Evolutionary conservation across 169 alveolate species (phyloP).

Genomic region (Ichthyophthirius multifiliis): DNA sequence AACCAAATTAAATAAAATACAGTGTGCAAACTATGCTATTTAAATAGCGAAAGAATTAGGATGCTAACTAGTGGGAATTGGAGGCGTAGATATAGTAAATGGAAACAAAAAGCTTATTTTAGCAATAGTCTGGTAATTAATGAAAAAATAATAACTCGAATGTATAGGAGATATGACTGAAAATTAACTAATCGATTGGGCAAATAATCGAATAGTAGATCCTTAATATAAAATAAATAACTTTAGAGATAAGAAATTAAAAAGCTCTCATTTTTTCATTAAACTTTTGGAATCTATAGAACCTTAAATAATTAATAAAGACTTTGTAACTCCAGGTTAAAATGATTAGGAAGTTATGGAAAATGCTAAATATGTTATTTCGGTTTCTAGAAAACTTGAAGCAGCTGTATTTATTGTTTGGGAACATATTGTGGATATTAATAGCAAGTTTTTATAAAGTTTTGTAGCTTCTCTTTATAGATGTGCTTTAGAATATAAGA

Average conservation of each 20-base stretch:
- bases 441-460: slow-evolving; percentile 17
- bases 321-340: slow-evolving; percentile 69
- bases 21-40: slow-evolving; percentile 43
- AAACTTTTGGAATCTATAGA: slow-evolving; percentile 68
- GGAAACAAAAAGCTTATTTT: slow-evolving; percentile 78
- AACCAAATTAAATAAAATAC: slow-evolving; percentile 29
- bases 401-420: slow-evolving; percentile 79
- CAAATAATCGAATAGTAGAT: slow-evolving; percentile 49
- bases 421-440: slow-evolving; percentile 81
- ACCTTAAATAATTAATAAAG: slow-evolving; percentile 77
- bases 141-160: slow-evolving; percentile 50
- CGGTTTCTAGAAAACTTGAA: slow-evolving; percentile 86
- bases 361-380: slow-evolving; percentile 83
- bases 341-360: slow-evolving; percentile 69
- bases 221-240: slow-evolving; percentile 24
- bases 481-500: slow-evolving; percentile 9
- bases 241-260: slow-evolving; percentile 65
- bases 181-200: slow-evolving; percentile 74
- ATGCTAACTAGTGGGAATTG: slow-evolving; percentile 64
- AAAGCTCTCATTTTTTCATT: slow-evolving; percentile 61
- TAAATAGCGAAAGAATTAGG: slow-evolving; percentile 65
- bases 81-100: slow-evolving; percentile 68
- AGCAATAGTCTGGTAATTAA: slow-evolving; percentile 83
- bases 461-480: slow-evolving; percentile 27
- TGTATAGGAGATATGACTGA: slow-evolving; percentile 75